Percentiles rank a stretch among this genome's conserved stretches.
Conservation (phyloP, 129 eudicot genomes). For the Glebionis coronaria region DNA sequence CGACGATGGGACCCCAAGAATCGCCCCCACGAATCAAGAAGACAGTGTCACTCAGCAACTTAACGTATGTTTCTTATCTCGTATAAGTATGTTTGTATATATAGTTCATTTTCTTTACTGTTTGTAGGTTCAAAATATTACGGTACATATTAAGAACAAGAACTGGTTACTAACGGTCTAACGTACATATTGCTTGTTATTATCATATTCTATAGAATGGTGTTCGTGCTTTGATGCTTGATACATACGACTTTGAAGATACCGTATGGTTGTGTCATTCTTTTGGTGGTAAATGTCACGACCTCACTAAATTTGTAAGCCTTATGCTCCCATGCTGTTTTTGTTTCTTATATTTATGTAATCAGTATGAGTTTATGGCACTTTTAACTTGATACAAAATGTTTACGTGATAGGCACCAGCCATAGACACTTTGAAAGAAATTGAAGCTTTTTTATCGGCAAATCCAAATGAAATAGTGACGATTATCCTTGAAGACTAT, state of each 20-base stretch:
- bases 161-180: background rate
- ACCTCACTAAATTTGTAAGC: constrained; percentile 79
- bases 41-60: constrained; percentile 75
- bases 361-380: background rate
- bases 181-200: background rate
- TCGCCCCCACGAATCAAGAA: constrained; percentile 71
- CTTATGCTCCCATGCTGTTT: background rate
- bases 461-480: constrained; percentile 82
- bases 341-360: background rate
- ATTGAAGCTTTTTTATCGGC: constrained; percentile 69
- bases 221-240: constrained; percentile 94
- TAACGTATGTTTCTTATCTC: constrained; percentile 43
- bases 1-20: constrained; percentile 56
- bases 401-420: constrained; percentile 47
- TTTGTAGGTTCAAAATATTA: background rate
- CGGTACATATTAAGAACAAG: background rate
- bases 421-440: constrained; percentile 66
- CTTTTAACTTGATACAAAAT: constrained; percentile 10
- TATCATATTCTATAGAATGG: constrained; percentile 52
- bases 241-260: constrained; percentile 74
- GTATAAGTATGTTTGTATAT: background rate
- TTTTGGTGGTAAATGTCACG: constrained; percentile 76
- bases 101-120: background rate
- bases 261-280: constrained; percentile 95
- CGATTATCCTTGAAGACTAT: constrained; percentile 86